These are phyloP conservation scores for Ambrosiella beaveri DNA, from an alignment of 2,329 filamentous ascomycete species.

Conservation along the genomic window DNA sequence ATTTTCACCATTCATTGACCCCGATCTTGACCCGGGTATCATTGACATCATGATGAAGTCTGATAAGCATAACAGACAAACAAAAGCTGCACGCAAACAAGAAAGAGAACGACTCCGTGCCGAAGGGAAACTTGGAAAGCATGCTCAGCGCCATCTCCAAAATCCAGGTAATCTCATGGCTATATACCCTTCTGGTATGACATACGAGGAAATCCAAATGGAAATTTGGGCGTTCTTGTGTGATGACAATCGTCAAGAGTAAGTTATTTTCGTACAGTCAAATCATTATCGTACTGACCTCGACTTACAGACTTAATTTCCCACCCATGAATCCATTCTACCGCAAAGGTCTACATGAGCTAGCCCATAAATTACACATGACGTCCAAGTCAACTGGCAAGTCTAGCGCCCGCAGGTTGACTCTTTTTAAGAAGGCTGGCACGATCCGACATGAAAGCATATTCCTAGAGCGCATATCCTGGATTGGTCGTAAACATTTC, in stretches of 20 bases:
- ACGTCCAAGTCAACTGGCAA: constrained; percentile 71
- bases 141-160: constrained; percentile 30
- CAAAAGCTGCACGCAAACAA: constrained; percentile 53
- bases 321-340: constrained; percentile 70
- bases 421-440: constrained; percentile 34
- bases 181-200: constrained; percentile 12
- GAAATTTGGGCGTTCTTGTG: constrained; percentile 58
- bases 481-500: constrained; percentile 6
- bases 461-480: neutral
- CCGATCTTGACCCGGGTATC: constrained; percentile 47
- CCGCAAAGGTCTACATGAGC: constrained; percentile 62
- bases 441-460: neutral
- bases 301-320: constrained; percentile 41
- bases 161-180: constrained; percentile 57
- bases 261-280: constrained; percentile 18
- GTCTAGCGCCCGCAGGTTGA: constrained; percentile 55
- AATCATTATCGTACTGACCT: constrained; percentile 7
- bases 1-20: constrained; percentile 4
- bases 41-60: constrained; percentile 39
- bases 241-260: constrained; percentile 44
- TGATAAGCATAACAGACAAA: constrained; percentile 51
- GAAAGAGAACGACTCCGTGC: constrained; percentile 52
- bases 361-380: constrained; percentile 58
- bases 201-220: constrained; percentile 42
- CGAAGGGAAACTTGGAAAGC: constrained; percentile 47